Evolutionary conservation across 148 eudicot genomes (phyloP).

Genomic region (Nepenthes gracilis): DNA sequence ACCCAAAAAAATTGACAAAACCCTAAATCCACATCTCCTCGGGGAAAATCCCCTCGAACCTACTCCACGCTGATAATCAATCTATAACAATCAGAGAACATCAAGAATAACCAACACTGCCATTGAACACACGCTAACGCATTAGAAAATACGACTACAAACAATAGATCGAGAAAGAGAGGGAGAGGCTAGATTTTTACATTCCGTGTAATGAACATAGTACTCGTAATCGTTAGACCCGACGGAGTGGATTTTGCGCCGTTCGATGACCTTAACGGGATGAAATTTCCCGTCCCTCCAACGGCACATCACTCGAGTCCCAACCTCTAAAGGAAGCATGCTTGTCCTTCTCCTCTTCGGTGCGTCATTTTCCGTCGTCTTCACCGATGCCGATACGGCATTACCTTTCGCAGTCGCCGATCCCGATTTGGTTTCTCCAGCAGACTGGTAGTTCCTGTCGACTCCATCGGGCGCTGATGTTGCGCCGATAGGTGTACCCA

Average conservation of each 20-base stretch:
- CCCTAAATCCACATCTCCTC: conserved; percentile 1
- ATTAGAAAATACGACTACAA: not conserved
- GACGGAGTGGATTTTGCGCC: conserved; percentile 31
- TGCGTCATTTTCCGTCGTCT: conserved; percentile 25
- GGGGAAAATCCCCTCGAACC: too few species aligned
- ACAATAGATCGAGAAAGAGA: not conserved
- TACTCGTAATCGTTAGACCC: conserved; percentile 74
- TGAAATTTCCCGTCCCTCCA: conserved; percentile 86
- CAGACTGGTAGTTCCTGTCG: conserved; percentile 18
- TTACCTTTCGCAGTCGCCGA: conserved; percentile 11
- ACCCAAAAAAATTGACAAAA: not conserved
- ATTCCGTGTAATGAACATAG: conserved; percentile 91
- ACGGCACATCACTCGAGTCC: conserved; percentile 73
- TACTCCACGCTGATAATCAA: too few species aligned
- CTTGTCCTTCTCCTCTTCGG: conserved; percentile 25
- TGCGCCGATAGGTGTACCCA: conserved; percentile 30
- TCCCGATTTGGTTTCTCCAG: conserved; percentile 11
- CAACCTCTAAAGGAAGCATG: conserved; percentile 60
- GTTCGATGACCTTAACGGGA: conserved; percentile 88
- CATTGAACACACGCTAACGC: not conserved
- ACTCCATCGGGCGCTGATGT: conserved; percentile 18
- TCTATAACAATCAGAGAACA: not conserved
- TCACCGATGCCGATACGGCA: conserved; percentile 8
- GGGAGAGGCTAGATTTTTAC: conserved; percentile 22
- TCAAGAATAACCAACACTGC: not conserved